Evolutionary conservation across 2,329 filamentous ascomycete species (phyloP), one percentile per base, ranked within the genome.

Genomic region (Exophiala calicioides): DNA sequence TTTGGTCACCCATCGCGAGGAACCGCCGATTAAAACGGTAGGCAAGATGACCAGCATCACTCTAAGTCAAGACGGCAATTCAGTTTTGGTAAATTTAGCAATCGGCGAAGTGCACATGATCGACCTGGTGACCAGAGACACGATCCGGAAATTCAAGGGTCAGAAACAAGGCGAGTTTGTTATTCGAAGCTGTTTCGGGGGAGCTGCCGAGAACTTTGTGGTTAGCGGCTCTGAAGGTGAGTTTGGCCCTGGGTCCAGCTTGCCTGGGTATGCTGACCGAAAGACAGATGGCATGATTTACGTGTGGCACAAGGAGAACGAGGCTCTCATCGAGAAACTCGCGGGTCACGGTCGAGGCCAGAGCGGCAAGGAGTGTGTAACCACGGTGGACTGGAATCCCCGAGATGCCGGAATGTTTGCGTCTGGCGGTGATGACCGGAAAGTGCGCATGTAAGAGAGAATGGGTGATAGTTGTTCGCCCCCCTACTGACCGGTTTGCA

Each of bases 261-360:
- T n/a, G n/a, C n/a, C n/a, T n/a, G n/a, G n/a, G 44, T 60, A 64
- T 53, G 65, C 54, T 41, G 26, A 46, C 10, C 8, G 3, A 4
- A 12, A 12, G 8, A 4, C 57, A 84, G 82, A 85, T 66, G 80
- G 80, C 2, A 77, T 79, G 45, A 79, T 97, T 31, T 85, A 89
- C 64, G 88, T 98, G 52, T 97, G 90, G 89, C 88, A 95, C 65
- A 93, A 89, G 66, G 85, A 84, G 46, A 88, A 86, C 26, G 89
- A 88, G 4, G 75, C 78, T 4, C 75, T 85, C 1, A 81, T 98
- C 4, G 87, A 90, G 61, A 84, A 80, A 36, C 73, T 97, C 2
- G 78, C 82, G 23, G 90, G 84, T 0, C 91, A 97, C 59, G 71
- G 74, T 5, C 77, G 79, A 9, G 85, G 89, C 24, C 52, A 55